Base-by-base conservation (phyloP, 208 protist species). In the Strigomonas culicis region DNA sequence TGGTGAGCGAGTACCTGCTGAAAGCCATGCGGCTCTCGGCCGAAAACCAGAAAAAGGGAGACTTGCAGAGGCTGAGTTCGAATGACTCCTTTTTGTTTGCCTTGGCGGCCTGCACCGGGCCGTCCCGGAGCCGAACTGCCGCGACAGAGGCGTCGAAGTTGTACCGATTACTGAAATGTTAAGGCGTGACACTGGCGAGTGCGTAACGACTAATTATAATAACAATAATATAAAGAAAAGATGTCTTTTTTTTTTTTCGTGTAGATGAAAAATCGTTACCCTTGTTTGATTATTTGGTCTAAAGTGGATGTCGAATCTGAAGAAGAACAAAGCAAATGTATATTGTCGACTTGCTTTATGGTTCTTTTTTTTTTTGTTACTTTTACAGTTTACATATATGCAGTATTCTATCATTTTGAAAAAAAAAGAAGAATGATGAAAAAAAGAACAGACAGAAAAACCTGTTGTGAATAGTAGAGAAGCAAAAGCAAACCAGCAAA, bases 1-100 rank as follows among this genome's bases (percentile, higher is more conserved):
- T 59, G 4, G 75, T 78, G 1, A 60, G 75, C 2, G 62, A 74
- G 47, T 79, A 72, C 57, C 43, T 93, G 36, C 65, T 92, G 46
- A 69, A 70, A 13, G 79, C 86, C 0, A 27, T 89, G 34, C 68
- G 75, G 2, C 66, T 69, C 43, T 65, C 77, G 6, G 80, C 68
- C 36, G 78, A 83, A 31, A 66, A 59, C 25, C 13, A 50, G 36
- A 46, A 68, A 47, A 61, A 63, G 50, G 4, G 39, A 10, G 68
- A 73, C n/a, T 27, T 73, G 27, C 61, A 59, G 4, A 60, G 44
- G 32, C 31, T 60, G 22, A 34, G 31, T 31, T 25, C 55, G 2
- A 44, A 46, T 44, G 55, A 60, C 39, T 44, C 65, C 8, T 61
- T 58, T 6, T 57, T 77, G 3, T 34, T 57, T 4, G 43, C 67